Percentiles rank a stretch among this genome's conserved stretches.
These are phyloP conservation scores for Paraurostyla sp. DNA, from an alignment of 73 alveolate genomes.

Conservation along the genomic window DNA sequence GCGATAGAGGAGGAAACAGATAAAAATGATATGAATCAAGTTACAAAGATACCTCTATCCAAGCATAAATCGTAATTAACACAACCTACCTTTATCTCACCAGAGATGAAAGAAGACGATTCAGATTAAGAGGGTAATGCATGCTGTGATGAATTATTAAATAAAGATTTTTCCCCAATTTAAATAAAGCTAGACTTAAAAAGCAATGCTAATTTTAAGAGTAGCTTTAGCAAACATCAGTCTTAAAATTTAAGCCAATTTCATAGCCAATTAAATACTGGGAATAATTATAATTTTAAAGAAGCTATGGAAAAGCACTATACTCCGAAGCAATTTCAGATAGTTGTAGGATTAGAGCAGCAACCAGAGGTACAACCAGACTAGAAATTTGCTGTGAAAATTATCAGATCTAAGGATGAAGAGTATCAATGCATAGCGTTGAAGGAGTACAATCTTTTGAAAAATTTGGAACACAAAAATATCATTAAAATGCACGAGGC, in stretches of 20 bases:
- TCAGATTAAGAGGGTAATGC: background rate
- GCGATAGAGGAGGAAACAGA: too few relatives aligned
- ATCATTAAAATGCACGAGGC: slow-evolving; percentile 21
- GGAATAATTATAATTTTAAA: background rate
- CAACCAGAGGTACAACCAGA: background rate
- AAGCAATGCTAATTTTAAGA: background rate
- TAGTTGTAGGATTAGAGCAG: background rate
- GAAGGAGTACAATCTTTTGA: background rate
- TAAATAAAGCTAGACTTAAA: background rate
- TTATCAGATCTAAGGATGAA: slow-evolving; percentile 22
- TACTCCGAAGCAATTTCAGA: background rate
- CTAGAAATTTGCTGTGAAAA: slow-evolving; percentile 13
- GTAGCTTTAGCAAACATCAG: background rate
- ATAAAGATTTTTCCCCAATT: slow-evolving; percentile 23
- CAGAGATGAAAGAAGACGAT: background rate
- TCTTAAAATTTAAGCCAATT: background rate
- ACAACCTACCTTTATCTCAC: background rate
- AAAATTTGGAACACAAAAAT: background rate
- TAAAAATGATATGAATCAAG: too few relatives aligned
- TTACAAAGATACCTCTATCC: too few relatives aligned
- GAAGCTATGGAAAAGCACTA: background rate
- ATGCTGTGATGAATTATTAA: background rate
- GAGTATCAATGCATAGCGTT: background rate
- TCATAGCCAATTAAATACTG: background rate
- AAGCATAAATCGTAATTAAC: background rate